A percentile compares a stretch with the other conserved stretches of the same genome.
These are phyloP conservation scores for Myrmaecium sp. DNA, from an alignment of 2,329 filamentous ascomycete genomes.

Conservation along the genomic window DNA sequence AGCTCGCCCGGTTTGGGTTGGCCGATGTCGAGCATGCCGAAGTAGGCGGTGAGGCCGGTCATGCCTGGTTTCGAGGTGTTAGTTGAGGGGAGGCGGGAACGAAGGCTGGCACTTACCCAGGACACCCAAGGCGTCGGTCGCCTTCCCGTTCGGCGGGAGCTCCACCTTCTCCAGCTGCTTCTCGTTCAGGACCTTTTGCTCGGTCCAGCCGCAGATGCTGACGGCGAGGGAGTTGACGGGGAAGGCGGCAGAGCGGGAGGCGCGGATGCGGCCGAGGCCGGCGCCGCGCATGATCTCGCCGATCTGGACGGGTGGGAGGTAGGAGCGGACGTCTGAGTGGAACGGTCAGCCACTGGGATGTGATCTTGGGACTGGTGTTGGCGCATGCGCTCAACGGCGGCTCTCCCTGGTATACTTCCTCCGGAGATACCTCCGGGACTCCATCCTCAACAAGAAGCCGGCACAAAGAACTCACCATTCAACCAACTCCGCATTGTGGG, in stretches of 20 bases:
- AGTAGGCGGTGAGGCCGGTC: slow-evolving; percentile 61
- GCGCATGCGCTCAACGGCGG: no score
- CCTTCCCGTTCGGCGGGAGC: slow-evolving; percentile 28
- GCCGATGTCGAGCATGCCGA: slow-evolving; percentile 53
- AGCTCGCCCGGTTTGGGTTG: slow-evolving; percentile 52
- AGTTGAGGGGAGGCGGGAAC: slow-evolving; percentile 3
- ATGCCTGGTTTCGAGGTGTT: slow-evolving; percentile 40
- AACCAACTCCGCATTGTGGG: slow-evolving; percentile 65
- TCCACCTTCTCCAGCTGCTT: slow-evolving; percentile 30
- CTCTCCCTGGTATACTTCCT: no score
- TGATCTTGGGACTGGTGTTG: no score
- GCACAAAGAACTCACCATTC: slow-evolving; percentile 25
- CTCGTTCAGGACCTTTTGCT: slow-evolving; percentile 42
- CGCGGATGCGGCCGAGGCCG: slow-evolving; percentile 44
- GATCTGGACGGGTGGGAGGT: slow-evolving; percentile 51
- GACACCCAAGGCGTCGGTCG: slow-evolving; percentile 45
- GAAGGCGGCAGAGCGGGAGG: slow-evolving; percentile 38
- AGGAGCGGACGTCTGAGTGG: no score
- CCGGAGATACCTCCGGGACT: no score
- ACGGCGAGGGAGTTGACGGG: slow-evolving; percentile 42
- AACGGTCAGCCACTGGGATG: background rate
- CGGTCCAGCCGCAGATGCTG: slow-evolving; percentile 43
- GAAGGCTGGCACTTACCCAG: slow-evolving; percentile 14
- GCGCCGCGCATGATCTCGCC: slow-evolving; percentile 52
- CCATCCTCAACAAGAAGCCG: background rate